A percentile compares a stretch with the other conserved stretches of the same genome.
phyloP scores from a whole-genome alignment of 2,329 filamentous ascomycete species.

The Rutstroemia sp. region DNA sequence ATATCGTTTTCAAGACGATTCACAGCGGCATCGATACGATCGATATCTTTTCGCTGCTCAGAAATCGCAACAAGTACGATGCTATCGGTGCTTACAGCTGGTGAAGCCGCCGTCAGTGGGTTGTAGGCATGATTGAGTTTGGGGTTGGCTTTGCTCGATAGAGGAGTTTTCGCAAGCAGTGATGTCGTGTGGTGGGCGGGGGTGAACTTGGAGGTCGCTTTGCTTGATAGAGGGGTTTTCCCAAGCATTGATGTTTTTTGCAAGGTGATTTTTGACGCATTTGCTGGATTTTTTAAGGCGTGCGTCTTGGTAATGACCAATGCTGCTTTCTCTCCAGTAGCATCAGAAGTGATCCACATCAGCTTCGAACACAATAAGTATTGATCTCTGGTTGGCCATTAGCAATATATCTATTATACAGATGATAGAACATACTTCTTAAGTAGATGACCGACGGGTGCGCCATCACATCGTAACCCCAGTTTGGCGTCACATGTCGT shows the following conservation, averaged over 20 bases:
- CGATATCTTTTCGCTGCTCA: slow-evolving; percentile 25
- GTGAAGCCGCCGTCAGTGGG: not conserved
- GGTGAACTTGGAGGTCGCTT: not conserved
- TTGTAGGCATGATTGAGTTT: not conserved
- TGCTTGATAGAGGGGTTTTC: not conserved
- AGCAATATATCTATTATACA: not conserved
- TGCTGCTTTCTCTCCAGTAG: slow-evolving; percentile 17
- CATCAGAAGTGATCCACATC: slow-evolving; percentile 21
- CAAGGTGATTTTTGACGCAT: not conserved
- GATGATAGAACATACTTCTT: slow-evolving; percentile 16
- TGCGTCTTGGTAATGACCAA: slow-evolving; percentile 17
- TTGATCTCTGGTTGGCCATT: slow-evolving; percentile 20
- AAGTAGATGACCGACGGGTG: slow-evolving; percentile 25
- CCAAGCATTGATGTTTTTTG: not conserved
- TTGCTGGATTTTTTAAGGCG: slow-evolving; percentile 12
- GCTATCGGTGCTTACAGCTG: not conserved
- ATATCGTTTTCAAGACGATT: slow-evolving; percentile 25
- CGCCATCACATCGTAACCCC: slow-evolving; percentile 26
- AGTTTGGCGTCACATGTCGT: slow-evolving; percentile 19
- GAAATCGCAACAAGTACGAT: not conserved
- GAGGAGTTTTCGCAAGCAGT: not conserved
- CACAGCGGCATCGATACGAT: slow-evolving; percentile 23
- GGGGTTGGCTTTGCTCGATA: not conserved
- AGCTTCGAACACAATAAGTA: slow-evolving; percentile 22
- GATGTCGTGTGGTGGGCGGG: not conserved